phyloP scores from a whole-genome alignment of 1,284 basidiomycete genomes.

The Cryptococcus sp. region DNA sequence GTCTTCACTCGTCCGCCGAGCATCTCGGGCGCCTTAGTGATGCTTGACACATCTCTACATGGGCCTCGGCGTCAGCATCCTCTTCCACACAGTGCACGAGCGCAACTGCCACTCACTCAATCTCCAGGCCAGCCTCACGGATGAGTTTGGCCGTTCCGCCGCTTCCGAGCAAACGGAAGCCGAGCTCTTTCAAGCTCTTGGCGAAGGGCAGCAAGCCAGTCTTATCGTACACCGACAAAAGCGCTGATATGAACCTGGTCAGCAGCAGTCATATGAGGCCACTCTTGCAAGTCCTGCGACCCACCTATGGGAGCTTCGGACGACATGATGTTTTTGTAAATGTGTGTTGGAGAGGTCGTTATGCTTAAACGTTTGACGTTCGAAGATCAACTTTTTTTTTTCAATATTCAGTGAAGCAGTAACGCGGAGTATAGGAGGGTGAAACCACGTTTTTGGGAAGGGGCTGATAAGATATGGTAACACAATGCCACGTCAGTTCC shows the following conservation, averaged over 20 bases:
- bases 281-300: background rate
- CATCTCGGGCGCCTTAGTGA: constrained; percentile 99
- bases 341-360: too few relatives aligned
- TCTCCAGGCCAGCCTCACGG: constrained; percentile 86
- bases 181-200: constrained; percentile 73
- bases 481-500: too few relatives aligned
- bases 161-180: constrained; percentile 87
- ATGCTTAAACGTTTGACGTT: too few relatives aligned
- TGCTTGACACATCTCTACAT: constrained; percentile 89
- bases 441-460: too few relatives aligned
- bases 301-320: constrained; percentile 43
- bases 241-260: constrained; percentile 56
- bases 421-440: too few relatives aligned
- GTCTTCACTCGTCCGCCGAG: constrained; percentile 98
- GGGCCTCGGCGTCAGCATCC: constrained; percentile 3
- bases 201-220: constrained; percentile 87
- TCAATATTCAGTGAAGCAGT: too few relatives aligned
- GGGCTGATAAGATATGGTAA: too few relatives aligned
- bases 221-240: constrained; percentile 98
- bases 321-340: constrained; percentile 8
- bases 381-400: too few relatives aligned
- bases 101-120: constrained; percentile 66
- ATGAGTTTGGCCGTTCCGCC: constrained; percentile 98
- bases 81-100: background rate
- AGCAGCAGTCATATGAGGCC: background rate